Percentiles rank a stretch among this genome's conserved stretches.
Conservation (phyloP, 2,329 filamentous ascomycete genomes). For the Aspergillus terreus region DNA sequence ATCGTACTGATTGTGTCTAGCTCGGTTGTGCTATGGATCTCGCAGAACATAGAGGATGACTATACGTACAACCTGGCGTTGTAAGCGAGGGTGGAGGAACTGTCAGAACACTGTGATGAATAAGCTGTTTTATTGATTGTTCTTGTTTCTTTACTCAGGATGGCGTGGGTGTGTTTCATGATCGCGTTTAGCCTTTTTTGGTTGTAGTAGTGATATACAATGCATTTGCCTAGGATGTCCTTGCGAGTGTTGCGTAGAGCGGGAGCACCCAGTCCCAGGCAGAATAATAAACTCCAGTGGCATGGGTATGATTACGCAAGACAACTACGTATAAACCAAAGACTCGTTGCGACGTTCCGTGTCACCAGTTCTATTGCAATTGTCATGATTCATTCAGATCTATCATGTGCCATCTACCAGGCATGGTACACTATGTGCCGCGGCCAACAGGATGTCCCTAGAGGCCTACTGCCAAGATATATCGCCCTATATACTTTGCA, state of each 20-base stretch:
- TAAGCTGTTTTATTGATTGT: neutral
- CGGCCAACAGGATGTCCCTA: too few species aligned
- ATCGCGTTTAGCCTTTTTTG: constrained; percentile 1
- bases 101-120: neutral
- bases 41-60: constrained; percentile 70
- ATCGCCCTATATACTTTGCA: too few species aligned
- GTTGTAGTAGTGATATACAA: neutral
- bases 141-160: neutral
- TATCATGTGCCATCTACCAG: neutral
- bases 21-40: constrained; percentile 64
- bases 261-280: too few species aligned
- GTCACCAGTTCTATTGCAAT: neutral
- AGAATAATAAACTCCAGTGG: too few species aligned
- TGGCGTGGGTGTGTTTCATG: constrained; percentile 4
- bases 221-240: neutral
- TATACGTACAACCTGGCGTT: constrained; percentile 67
- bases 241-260: neutral
- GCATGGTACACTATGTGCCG: neutral
- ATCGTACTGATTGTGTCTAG: constrained; percentile 34
- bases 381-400: neutral
- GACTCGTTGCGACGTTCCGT: too few species aligned
- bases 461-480: too few species aligned
- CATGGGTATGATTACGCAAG: neutral
- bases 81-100: constrained; percentile 27
- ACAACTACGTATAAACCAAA: neutral